Percentiles rank a stretch among this genome's conserved stretches.
phyloP scores from a whole-genome alignment of 208 protist species.

The Porcisia hertigi region DNA sequence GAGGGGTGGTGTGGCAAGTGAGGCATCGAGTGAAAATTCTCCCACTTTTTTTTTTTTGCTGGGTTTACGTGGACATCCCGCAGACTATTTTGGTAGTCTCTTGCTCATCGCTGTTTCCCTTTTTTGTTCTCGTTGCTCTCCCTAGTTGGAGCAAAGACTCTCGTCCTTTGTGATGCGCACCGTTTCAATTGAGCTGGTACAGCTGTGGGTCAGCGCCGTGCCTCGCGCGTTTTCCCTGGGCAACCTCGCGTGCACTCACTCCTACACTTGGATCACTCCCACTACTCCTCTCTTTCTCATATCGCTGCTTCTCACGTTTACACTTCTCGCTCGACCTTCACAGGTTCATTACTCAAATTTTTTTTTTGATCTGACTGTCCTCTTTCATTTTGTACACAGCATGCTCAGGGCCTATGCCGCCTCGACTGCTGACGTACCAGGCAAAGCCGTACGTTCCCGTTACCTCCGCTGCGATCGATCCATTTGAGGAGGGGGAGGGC shows the following conservation, averaged over 20 bases:
- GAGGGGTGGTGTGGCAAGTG: background rate
- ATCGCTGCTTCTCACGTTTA: background rate
- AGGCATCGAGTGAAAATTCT: background rate
- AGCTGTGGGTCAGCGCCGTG: background rate
- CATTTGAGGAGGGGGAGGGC: constrained; percentile 45
- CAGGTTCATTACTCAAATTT: background rate
- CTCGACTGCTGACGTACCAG: constrained; percentile 16
- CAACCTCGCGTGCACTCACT: background rate
- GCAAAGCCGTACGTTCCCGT: constrained; percentile 31
- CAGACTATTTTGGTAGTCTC: background rate
- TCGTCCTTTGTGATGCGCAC: background rate
- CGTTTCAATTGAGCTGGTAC: background rate
- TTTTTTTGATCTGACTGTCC: background rate
- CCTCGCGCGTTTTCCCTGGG: background rate
- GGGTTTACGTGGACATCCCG: background rate
- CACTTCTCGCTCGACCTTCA: background rate
- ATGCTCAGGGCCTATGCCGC: constrained; percentile 15
- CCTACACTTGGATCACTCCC: background rate
- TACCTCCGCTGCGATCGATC: constrained; percentile 72
- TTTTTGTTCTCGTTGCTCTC: background rate
- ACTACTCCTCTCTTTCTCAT: background rate
- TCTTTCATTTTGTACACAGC: background rate
- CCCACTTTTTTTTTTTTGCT: background rate
- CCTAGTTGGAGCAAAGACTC: background rate
- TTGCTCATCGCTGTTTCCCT: constrained; percentile 2